These are phyloP conservation scores for Cardamine resedifolia DNA, from an alignment of 345 rosid species.

Conservation along the genomic window DNA sequence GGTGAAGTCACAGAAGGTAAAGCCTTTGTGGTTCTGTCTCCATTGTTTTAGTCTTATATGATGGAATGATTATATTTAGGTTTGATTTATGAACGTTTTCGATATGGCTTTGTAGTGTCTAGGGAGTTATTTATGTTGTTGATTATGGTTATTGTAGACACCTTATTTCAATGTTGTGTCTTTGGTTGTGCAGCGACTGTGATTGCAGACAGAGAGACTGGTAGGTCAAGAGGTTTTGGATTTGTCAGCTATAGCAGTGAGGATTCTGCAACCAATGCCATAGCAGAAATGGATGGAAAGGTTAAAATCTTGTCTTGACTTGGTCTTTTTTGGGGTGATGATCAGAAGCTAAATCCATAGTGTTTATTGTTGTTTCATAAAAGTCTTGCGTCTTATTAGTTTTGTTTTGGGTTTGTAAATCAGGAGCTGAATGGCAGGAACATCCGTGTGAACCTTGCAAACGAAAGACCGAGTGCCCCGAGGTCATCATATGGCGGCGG, in stretches of 20 bases:
- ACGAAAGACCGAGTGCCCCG: conserved; percentile 43
- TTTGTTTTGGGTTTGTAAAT: conserved; percentile 1
- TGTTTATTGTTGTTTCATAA: background rate
- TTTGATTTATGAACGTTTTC: background rate
- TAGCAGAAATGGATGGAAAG: conserved; percentile 69
- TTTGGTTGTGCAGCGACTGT: conserved; percentile 47
- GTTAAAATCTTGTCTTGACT: conserved; percentile 16
- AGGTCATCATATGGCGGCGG: conserved; percentile 31
- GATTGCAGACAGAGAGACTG: conserved; percentile 56
- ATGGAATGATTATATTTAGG: background rate
- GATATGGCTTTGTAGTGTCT: background rate
- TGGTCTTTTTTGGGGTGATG: background rate
- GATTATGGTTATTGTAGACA: background rate
- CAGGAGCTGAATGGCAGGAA: conserved; percentile 60
- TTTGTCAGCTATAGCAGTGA: conserved; percentile 47
- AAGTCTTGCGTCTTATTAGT: background rate
- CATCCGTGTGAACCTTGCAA: conserved; percentile 62
- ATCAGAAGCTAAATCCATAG: conserved; percentile 44
- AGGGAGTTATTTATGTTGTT: background rate
- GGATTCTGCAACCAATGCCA: conserved; percentile 56
- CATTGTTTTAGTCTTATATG: background rate
- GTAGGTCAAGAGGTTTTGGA: conserved; percentile 77
- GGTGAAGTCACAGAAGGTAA: conserved; percentile 55
- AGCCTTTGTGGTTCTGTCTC: background rate
- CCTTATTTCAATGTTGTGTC: background rate